These are phyloP conservation scores for Microdochium trichocladiopsis DNA, from an alignment of 2,329 filamentous ascomycete genomes.

Conservation along the genomic window DNA sequence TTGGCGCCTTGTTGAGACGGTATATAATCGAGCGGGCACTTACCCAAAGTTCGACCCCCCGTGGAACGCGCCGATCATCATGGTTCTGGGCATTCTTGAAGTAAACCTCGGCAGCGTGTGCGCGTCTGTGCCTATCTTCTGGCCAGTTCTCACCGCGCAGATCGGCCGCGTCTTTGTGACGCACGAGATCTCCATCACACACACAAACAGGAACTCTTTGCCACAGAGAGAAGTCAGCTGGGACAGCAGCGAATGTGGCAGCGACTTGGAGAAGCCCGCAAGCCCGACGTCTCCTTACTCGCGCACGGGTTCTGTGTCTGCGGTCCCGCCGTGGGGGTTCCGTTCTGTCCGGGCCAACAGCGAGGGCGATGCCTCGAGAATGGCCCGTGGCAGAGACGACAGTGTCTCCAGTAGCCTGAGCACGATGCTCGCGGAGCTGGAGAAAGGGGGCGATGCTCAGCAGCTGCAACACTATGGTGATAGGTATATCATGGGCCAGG, in stretches of 20 bases:
- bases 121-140: constrained; percentile 19
- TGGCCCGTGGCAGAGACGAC: constrained; percentile 4
- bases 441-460: constrained; percentile 2
- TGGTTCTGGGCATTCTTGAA: constrained; percentile 12
- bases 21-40: constrained; percentile 19
- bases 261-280: not conserved
- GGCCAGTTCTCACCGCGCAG: constrained; percentile 14
- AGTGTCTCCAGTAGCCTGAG: constrained; percentile 6
- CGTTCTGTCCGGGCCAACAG: constrained; percentile 4
- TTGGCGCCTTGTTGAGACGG: constrained; percentile 21
- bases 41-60: constrained; percentile 23
- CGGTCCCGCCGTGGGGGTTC: too few relatives aligned
- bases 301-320: too few relatives aligned
- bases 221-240: too few relatives aligned
- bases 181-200: constrained; percentile 16
- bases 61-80: constrained; percentile 21
- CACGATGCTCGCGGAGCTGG: constrained; percentile 1
- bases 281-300: too few relatives aligned
- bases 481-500: constrained; percentile 7
- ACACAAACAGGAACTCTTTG: constrained; percentile 10
- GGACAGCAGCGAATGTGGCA: not conserved
- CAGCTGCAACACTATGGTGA: constrained; percentile 7
- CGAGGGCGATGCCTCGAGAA: constrained; percentile 4
- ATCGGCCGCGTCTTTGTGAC: constrained; percentile 20
- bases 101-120: constrained; percentile 13